Percentiles rank a stretch among this genome's conserved stretches.
Evolutionary conservation across 768 basidiomycete genomes (phyloP).

Genomic region (Sarcodon aspratus): DNA sequence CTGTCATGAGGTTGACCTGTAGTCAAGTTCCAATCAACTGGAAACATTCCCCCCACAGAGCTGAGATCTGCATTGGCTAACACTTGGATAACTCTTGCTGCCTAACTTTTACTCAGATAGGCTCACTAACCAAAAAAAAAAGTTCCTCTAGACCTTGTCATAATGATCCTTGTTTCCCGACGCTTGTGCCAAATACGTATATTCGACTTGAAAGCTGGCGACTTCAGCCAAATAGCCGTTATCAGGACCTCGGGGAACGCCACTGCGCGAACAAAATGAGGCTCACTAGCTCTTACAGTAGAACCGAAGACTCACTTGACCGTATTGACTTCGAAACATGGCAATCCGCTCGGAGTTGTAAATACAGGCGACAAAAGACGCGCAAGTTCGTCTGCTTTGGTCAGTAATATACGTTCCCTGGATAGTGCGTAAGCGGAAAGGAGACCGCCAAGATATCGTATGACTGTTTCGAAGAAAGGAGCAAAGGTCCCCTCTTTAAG

Average conservation of each 20-base stretch:
- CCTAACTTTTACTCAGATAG: background rate
- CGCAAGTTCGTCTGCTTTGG: conserved; percentile 66
- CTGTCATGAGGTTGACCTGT: conserved; percentile 34
- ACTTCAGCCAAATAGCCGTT: conserved; percentile 68
- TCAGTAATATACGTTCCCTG: conserved; percentile 44
- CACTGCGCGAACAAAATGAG: conserved; percentile 17
- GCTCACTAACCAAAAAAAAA: background rate
- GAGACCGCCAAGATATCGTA: conserved; percentile 83
- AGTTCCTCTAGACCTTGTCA: conserved; percentile 31
- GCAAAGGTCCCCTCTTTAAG: conserved; percentile 23
- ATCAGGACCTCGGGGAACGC: conserved; percentile 20
- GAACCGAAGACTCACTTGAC: conserved; percentile 27
- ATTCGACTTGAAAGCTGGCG: conserved; percentile 74
- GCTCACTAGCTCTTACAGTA: background rate
- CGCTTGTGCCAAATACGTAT: conserved; percentile 69
- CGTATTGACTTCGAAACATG: conserved; percentile 57
- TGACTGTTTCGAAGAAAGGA: conserved; percentile 79
- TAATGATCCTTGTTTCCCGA: conserved; percentile 60
- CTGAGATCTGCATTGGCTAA: conserved; percentile 26
- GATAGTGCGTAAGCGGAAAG: conserved; percentile 75
- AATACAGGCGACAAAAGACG: conserved; percentile 61
- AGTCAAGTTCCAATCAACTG: conserved; percentile 42
- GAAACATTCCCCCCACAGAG: conserved; percentile 50
- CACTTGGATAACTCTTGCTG: background rate
- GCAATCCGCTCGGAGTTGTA: conserved; percentile 56